Conservation (phyloP, 139 green algal genomes). For the Closterium sp. region DNA sequence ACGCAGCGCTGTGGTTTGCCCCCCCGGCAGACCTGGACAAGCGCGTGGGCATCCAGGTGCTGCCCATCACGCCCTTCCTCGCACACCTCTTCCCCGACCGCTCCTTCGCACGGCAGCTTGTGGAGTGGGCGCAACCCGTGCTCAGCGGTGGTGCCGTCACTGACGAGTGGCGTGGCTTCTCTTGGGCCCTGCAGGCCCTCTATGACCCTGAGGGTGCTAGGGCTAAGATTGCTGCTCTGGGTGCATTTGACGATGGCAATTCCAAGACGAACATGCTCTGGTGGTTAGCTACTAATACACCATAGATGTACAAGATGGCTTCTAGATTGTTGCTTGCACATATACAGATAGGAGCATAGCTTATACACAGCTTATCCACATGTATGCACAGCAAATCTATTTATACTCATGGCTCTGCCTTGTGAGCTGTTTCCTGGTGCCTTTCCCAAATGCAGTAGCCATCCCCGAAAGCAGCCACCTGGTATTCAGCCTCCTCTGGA, state of each 20-base stretch:
- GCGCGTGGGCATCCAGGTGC: constrained; percentile 57
- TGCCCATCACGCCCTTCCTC: constrained; percentile 48
- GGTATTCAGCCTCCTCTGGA: constrained; percentile 1
- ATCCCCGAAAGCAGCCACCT: constrained; percentile 14
- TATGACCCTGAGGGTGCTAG: constrained; percentile 3
- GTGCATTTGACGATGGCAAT: constrained; percentile 37
- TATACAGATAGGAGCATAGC: neutral
- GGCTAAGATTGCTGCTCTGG: constrained; percentile 11
- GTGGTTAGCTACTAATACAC: constrained; percentile 18
- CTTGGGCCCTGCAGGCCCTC: constrained; percentile 37
- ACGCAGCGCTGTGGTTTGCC: constrained; percentile 57
- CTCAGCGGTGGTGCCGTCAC: neutral
- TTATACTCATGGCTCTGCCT: neutral
- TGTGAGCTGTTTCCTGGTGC: neutral
- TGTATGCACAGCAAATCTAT: neutral
- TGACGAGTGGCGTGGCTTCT: constrained; percentile 35
- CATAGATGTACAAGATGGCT: neutral
- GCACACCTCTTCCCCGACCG: constrained; percentile 11
- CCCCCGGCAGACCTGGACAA: constrained; percentile 21
- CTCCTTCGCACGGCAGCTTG: constrained; percentile 14
- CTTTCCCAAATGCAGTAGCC: constrained; percentile 41
- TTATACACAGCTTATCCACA: neutral
- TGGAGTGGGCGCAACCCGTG: constrained; percentile 6
- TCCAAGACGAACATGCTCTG: constrained; percentile 41
- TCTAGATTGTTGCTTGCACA: neutral